These are phyloP conservation scores for Populus davidiana DNA, from an alignment of 345 rosid species.

Conservation along the genomic window DNA sequence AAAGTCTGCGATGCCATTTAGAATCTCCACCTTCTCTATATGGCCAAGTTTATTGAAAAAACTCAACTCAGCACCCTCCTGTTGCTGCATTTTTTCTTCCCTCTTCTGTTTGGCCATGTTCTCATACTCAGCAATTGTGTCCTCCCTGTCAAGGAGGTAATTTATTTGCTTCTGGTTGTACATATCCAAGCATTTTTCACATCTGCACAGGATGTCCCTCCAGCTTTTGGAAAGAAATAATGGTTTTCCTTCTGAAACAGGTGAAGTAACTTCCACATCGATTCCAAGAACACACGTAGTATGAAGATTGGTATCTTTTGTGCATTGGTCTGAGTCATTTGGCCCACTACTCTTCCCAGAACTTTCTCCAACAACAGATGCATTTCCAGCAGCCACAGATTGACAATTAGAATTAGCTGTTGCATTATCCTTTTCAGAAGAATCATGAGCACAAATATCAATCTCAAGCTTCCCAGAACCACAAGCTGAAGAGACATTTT, in stretches of 20 bases:
- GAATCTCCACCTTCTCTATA: constrained; percentile 83
- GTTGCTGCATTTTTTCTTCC: constrained; percentile 82
- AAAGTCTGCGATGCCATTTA: constrained; percentile 82
- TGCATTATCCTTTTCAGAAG: constrained; percentile 16
- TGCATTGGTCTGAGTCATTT: constrained; percentile 22
- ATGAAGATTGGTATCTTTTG: constrained; percentile 14
- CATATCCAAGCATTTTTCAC: constrained; percentile 65
- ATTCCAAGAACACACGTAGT: constrained; percentile 45
- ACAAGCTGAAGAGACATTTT: constrained; percentile 33
- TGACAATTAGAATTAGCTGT: constrained; percentile 17
- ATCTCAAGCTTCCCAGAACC: constrained; percentile 42
- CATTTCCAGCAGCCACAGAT: constrained; percentile 25
- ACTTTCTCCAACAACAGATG: constrained; percentile 39
- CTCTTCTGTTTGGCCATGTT: constrained; percentile 79
- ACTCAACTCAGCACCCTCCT: constrained; percentile 62
- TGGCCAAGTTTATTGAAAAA: constrained; percentile 75
- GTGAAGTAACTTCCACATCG: constrained; percentile 12
- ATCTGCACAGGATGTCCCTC: constrained; percentile 81
- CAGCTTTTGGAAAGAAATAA: constrained; percentile 79
- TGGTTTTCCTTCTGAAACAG: constrained; percentile 48
- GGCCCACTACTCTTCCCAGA: constrained; percentile 36
- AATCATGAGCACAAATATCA: constrained; percentile 15
- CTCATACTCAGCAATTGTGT: constrained; percentile 86
- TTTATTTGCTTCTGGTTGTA: constrained; percentile 54
- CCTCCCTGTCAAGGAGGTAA: constrained; percentile 75